Base-by-base conservation (phyloP, 306 rosid genomes). In the Lupinus albus region DNA sequence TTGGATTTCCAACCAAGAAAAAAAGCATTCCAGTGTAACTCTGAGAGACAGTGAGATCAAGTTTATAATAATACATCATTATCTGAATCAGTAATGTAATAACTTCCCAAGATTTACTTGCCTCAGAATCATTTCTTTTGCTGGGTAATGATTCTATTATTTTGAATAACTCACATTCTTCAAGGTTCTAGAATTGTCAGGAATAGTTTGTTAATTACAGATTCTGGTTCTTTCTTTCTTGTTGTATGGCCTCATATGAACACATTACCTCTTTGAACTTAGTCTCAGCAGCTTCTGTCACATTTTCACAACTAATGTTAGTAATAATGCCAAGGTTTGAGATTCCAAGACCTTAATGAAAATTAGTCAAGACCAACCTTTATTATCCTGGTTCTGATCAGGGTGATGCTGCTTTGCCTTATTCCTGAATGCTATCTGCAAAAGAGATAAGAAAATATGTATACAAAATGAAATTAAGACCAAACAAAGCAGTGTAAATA, bases 201-300 rank as follows among this genome's bases (percentile, higher is more conserved):
- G 13, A 59, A 46, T 12, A 15, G 67, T 32, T 32, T 8, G 44
- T 56, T 15, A 57, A 67, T 79, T 80, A 85, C 32, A 67, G 11
- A 70, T 64, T 76, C 41, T 48, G 81, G 79, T 62, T 72, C 61
- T 76, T 82, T 67, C 92, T 83, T 81, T 87, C 96, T 64, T 75
- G 53, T 83, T 92, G 89, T 72, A 92, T 87, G 78, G 96, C 95
- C 67, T 92, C 98, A 12, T 89, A 92, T 51, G 98, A 92, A 18
- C 74, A 65, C 86, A 92, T 85, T 45, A 92, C 93, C 75, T 89
- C 98, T 82, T 89, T 92, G 83, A 92, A 92, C 83, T 92, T 92
- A 8, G 91, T 88, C 79, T 92, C 98, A 18, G 96, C 89, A 67
- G 80, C 93, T 73, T 67, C 98, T 92, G 95, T 80, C 78, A 74